Conservation (phyloP, 257 asterid species). For the Euphrasia confusa region DNA sequence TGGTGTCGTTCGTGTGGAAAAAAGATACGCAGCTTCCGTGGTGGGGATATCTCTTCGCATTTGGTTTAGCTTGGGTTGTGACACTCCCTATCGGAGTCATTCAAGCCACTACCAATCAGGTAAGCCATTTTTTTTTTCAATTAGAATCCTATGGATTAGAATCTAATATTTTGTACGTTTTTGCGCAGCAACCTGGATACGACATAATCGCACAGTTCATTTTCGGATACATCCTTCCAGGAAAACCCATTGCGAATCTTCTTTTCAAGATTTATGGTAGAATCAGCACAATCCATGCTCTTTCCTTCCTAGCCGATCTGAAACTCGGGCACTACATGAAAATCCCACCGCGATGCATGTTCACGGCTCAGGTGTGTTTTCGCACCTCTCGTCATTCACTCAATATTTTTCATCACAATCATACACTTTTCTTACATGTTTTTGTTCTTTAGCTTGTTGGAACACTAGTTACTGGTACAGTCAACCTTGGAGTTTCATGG, state of each 20-base stretch:
- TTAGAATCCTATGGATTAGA: not conserved
- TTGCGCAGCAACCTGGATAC: constrained; percentile 89
- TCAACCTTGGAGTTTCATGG: constrained; percentile 81
- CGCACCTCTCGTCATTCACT: not conserved
- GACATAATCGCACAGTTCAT: constrained; percentile 93
- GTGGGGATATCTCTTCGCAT: constrained; percentile 94
- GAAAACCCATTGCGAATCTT: constrained; percentile 87
- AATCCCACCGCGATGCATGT: constrained; percentile 92
- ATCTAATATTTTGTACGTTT: not conserved
- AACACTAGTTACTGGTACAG: constrained; percentile 65
- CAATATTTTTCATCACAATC: not conserved
- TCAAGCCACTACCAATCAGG: constrained; percentile 97
- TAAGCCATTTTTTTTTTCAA: constrained; percentile 6
- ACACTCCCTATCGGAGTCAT: constrained; percentile 93
- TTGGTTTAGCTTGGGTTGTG: constrained; percentile 73
- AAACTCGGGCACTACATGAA: constrained; percentile 97
- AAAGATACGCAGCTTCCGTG: constrained; percentile 78
- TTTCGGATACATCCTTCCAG: constrained; percentile 79
- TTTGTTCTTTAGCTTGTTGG: constrained; percentile 46
- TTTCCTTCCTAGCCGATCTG: constrained; percentile 84
- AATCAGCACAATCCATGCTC: constrained; percentile 79
- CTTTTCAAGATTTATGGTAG: constrained; percentile 95
- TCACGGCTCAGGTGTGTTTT: constrained; percentile 63
- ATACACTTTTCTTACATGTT: not conserved
- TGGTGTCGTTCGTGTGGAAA: constrained; percentile 78